Conservation (phyloP, 2,329 filamentous ascomycete genomes). For the Furcasterigmium furcatum region DNA sequence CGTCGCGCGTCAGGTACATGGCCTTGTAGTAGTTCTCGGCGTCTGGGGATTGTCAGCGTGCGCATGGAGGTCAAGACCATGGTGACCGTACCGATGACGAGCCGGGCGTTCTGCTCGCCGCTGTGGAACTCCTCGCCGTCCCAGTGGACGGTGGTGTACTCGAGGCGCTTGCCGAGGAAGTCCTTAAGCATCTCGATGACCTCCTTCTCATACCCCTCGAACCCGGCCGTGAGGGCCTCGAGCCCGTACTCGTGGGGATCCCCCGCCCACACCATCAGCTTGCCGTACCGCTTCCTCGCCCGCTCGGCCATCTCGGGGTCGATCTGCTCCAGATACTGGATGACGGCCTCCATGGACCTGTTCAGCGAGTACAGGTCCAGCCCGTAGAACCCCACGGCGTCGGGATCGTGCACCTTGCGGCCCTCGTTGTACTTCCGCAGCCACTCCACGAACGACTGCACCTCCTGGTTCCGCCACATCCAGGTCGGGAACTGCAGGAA, state of each 20-base stretch:
- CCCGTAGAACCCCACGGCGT: slow-evolving; percentile 38
- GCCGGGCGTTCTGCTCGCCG: slow-evolving; percentile 45
- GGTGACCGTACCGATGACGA: slow-evolving; percentile 29
- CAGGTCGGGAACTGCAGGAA: slow-evolving; percentile 50
- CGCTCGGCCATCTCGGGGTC: slow-evolving; percentile 37
- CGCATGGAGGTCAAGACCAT: too few species aligned
- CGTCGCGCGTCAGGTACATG: slow-evolving; percentile 46
- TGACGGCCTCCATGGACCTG: slow-evolving; percentile 38
- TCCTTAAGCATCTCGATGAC: slow-evolving; percentile 42
- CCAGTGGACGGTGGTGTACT: slow-evolving; percentile 27
- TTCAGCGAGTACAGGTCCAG: slow-evolving; percentile 50
- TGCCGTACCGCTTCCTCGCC: slow-evolving; percentile 41
- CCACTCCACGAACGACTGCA: slow-evolving; percentile 49
- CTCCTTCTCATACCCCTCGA: slow-evolving; percentile 39
- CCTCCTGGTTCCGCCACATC: slow-evolving; percentile 54
- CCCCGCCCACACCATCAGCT: slow-evolving; percentile 43
- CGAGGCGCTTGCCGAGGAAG: slow-evolving; percentile 35
- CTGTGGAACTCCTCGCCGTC: slow-evolving; percentile 45
- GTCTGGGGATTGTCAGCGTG: slow-evolving; percentile 19
- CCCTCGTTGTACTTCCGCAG: slow-evolving; percentile 37
- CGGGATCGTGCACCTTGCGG: slow-evolving; percentile 5
- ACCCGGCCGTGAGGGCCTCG: slow-evolving; percentile 26
- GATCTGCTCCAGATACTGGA: slow-evolving; percentile 42
- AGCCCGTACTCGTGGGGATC: slow-evolving; percentile 46
- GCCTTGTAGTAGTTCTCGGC: slow-evolving; percentile 48